Conservation (phyloP, 2,329 filamentous ascomycete genomes). For the Thelonectria discophora region DNA sequence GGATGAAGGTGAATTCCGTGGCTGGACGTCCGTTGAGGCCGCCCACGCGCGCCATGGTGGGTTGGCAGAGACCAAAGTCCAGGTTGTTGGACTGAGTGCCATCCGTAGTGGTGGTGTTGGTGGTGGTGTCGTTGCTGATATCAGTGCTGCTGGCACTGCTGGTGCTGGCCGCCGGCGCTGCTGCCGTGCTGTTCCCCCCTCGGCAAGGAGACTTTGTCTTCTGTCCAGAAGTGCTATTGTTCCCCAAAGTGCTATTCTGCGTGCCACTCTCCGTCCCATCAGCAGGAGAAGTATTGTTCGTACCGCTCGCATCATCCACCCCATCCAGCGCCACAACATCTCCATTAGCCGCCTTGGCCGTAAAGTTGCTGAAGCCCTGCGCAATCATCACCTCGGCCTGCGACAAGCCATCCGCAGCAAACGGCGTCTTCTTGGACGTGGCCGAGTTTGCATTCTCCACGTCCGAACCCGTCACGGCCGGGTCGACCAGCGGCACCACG, state of each 20-base stretch:
- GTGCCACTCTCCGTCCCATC: slow-evolving; percentile 3
- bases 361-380: slow-evolving; percentile 71
- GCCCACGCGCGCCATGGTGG: slow-evolving; percentile 67
- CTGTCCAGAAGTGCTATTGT: slow-evolving; percentile 33
- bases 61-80: slow-evolving; percentile 64
- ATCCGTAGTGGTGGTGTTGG: slow-evolving; percentile 31
- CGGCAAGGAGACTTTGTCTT: background rate
- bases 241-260: background rate
- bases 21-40: slow-evolving; percentile 65
- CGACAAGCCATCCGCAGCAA: slow-evolving; percentile 68
- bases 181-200: slow-evolving; percentile 2
- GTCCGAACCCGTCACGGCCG: slow-evolving; percentile 65
- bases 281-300: slow-evolving; percentile 15
- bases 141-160: background rate
- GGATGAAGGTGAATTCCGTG: slow-evolving; percentile 73
- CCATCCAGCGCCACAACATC: slow-evolving; percentile 46
- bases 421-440: slow-evolving; percentile 60
- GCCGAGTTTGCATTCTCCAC: slow-evolving; percentile 68
- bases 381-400: slow-evolving; percentile 70
- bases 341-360: slow-evolving; percentile 48
- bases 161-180: background rate
- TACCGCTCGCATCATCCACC: slow-evolving; percentile 44
- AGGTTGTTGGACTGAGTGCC: slow-evolving; percentile 45
- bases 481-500: slow-evolving; percentile 73
- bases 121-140: slow-evolving; percentile 2